Percentiles rank a stretch among this genome's conserved stretches.
phyloP scores from a whole-genome alignment of 495 filamentous ascomycete species.

The Aspergillus saccharolyticus region DNA sequence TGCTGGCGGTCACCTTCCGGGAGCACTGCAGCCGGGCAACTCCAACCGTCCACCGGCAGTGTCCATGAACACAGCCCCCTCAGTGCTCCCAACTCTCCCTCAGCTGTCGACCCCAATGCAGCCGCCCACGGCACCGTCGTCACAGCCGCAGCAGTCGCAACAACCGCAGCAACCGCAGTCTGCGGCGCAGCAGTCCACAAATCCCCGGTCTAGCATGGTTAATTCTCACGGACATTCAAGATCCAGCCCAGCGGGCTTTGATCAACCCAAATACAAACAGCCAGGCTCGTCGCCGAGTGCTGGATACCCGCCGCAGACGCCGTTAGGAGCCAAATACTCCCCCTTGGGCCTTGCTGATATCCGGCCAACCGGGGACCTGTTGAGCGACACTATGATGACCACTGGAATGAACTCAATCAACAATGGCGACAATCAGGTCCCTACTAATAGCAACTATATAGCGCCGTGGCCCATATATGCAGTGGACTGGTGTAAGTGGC shows the following conservation, averaged over 20 bases:
- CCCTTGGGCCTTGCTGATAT: constrained; percentile 90
- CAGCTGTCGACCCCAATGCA: constrained; percentile 56
- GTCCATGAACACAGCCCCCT: constrained; percentile 65
- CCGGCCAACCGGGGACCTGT: constrained; percentile 66
- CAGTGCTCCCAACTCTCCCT: constrained; percentile 64
- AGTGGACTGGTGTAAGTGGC: constrained; percentile 99
- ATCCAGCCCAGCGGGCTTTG: constrained; percentile 77
- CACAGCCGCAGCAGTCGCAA: constrained; percentile 42
- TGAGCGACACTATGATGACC: constrained; percentile 57
- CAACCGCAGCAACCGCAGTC: constrained; percentile 37
- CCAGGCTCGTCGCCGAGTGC: constrained; percentile 63
- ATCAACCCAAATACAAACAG: constrained; percentile 65
- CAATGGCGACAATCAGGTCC: constrained; percentile 46
- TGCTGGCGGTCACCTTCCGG: constrained; percentile 51
- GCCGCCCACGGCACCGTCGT: constrained; percentile 1
- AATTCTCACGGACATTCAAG: constrained; percentile 70
- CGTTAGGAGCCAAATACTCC: constrained; percentile 72
- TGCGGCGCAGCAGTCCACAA: constrained; percentile 36
- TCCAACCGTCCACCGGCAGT: constrained; percentile 58
- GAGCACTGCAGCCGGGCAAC: constrained; percentile 65
- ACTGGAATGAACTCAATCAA: constrained; percentile 31
- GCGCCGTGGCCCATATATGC: constrained; percentile 95
- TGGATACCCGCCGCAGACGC: constrained; percentile 63
- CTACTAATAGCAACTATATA: constrained; percentile 80
- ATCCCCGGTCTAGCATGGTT: constrained; percentile 60